phyloP scores from a whole-genome alignment of 129 eudicot species.

The Arctium lappa region DNA sequence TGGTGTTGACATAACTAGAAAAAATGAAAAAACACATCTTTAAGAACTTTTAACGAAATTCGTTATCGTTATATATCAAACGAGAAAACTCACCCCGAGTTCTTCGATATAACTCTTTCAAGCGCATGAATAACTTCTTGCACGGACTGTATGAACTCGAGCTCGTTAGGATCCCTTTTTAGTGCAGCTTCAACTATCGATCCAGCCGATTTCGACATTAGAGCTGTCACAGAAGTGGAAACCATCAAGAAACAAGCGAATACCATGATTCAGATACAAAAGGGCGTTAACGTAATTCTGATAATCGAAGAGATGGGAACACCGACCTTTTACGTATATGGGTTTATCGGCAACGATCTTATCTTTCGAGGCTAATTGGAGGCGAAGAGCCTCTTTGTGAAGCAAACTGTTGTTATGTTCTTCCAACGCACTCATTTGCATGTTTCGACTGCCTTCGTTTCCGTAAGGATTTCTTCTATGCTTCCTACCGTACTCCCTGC shows the following conservation, averaged over 20 bases:
- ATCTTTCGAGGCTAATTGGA: slow-evolving; percentile 94
- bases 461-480: slow-evolving; percentile 97
- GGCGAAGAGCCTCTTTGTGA: slow-evolving; percentile 95
- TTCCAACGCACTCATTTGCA: slow-evolving; percentile 99
- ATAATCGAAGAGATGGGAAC: background rate
- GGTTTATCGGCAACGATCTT: slow-evolving; percentile 88
- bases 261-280: background rate
- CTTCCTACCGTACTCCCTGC: slow-evolving; percentile 92
- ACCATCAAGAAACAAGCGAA: slow-evolving; percentile 4
- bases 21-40: background rate
- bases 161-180: slow-evolving; percentile 96
- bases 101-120: slow-evolving; percentile 92
- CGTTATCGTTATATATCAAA: background rate
- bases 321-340: slow-evolving; percentile 74
- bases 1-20: slow-evolving; percentile 79
- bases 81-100: slow-evolving; percentile 54
- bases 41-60: background rate
- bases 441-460: slow-evolving; percentile 97
- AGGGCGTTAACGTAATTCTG: background rate
- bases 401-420: slow-evolving; percentile 97
- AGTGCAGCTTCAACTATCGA: slow-evolving; percentile 96
- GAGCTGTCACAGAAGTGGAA: slow-evolving; percentile 50
- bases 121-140: slow-evolving; percentile 93
- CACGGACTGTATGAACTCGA: slow-evolving; percentile 82
- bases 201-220: slow-evolving; percentile 99